phyloP scores from a whole-genome alignment of 495 filamentous ascomycete genomes.

The Ramalina intermedia region DNA sequence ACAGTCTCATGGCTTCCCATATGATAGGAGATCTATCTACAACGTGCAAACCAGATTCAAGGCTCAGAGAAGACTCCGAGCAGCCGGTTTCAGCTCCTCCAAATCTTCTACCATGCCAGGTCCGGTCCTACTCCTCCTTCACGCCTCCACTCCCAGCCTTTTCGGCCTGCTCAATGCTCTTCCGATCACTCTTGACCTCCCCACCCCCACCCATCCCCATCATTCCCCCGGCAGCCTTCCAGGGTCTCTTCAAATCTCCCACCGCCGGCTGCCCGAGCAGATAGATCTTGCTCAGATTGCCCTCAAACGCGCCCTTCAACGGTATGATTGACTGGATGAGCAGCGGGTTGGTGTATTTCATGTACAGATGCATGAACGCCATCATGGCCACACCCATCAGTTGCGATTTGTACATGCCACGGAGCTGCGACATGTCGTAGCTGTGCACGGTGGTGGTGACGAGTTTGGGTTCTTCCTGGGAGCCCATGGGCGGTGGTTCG shows the following conservation, averaged over 20 bases:
- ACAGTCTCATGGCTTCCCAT: no score
- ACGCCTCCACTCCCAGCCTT: conserved; percentile 71
- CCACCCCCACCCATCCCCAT: conserved; percentile 51
- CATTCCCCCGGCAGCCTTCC: conserved; percentile 73
- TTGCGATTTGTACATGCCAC: conserved; percentile 67
- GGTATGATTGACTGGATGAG: conserved; percentile 98
- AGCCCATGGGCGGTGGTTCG: conserved; percentile 85
- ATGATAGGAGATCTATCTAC: background rate
- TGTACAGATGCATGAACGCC: conserved; percentile 94
- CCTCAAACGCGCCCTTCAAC: conserved; percentile 84
- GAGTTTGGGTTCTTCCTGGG: conserved; percentile 80
- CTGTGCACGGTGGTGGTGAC: conserved; percentile 90
- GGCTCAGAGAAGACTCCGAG: background rate
- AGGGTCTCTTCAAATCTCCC: conserved; percentile 87
- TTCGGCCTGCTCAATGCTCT: conserved; percentile 78
- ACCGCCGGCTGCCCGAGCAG: conserved; percentile 76
- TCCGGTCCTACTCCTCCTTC: conserved; percentile 60
- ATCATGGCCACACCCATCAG: conserved; percentile 96
- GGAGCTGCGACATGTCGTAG: conserved; percentile 79
- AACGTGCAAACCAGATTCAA: background rate
- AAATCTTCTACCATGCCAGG: background rate
- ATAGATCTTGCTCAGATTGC: conserved; percentile 91
- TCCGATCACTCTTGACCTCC: conserved; percentile 86
- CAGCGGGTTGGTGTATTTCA: conserved; percentile 98
- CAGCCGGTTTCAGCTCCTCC: background rate